These are phyloP conservation scores for Eruca vesicaria DNA, from an alignment of 441 rosid genomes.

Conservation along the genomic window DNA sequence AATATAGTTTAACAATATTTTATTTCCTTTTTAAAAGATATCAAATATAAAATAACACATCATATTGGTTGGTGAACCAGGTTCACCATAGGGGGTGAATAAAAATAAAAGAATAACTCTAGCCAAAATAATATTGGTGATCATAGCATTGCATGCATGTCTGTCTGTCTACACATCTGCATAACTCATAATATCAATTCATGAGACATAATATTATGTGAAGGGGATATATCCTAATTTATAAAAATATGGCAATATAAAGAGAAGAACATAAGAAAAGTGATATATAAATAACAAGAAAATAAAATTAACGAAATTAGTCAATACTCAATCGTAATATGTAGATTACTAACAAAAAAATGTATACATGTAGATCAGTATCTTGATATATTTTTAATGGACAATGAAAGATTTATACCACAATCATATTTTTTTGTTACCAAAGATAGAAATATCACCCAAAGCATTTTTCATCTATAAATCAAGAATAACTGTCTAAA, in stretches of 20 bases:
- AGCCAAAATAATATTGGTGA: too few relatives aligned
- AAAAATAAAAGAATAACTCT: too few relatives aligned
- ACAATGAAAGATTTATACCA: neutral
- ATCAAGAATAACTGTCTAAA: constrained; percentile 7
- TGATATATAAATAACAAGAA: neutral
- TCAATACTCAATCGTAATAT: neutral
- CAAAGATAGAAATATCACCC: constrained; percentile 26
- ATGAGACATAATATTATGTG: neutral
- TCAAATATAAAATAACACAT: too few relatives aligned
- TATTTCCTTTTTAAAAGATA: too few relatives aligned
- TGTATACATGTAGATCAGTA: neutral
- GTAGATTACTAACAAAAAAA: too few relatives aligned
- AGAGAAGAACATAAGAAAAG: neutral
- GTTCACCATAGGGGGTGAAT: too few relatives aligned
- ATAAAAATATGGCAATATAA: neutral
- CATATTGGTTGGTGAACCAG: too few relatives aligned
- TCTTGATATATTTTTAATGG: neutral
- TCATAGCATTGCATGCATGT: neutral
- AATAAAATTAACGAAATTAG: neutral
- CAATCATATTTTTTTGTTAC: neutral
- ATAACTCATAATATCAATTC: neutral
- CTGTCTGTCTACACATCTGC: neutral
- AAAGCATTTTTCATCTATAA: constrained; percentile 8
- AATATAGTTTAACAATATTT: too few relatives aligned
- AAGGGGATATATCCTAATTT: neutral